These are phyloP conservation scores for Polyporus tsugae DNA, from an alignment of 1,284 basidiomycete genomes.

Conservation along the genomic window DNA sequence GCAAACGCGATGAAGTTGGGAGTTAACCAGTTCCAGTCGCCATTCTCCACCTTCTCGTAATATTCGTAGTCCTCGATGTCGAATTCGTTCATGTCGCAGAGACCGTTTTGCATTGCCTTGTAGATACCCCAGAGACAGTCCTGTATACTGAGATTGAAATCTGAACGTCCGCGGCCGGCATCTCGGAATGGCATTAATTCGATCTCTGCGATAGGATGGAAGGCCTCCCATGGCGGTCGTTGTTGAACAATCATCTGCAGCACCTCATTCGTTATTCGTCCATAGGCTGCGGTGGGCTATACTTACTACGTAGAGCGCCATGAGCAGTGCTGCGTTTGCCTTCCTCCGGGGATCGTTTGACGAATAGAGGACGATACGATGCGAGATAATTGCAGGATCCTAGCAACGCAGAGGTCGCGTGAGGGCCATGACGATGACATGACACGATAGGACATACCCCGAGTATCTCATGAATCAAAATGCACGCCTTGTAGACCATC, in stretches of 20 bases:
- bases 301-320: constrained; percentile 90
- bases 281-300: constrained; percentile 8
- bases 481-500: constrained; percentile 94
- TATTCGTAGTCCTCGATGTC: constrained; percentile 90
- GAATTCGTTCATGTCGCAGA: constrained; percentile 94
- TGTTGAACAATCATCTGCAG: constrained; percentile 91
- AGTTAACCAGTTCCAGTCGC: constrained; percentile 98
- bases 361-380: constrained; percentile 90
- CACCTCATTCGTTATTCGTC: constrained; percentile 8
- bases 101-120: constrained; percentile 90
- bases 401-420: constrained; percentile 40
- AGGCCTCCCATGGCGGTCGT: constrained; percentile 94
- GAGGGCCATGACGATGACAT: constrained; percentile 33
- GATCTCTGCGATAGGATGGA: constrained; percentile 89
- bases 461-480: constrained; percentile 89
- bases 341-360: constrained; percentile 87
- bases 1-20: constrained; percentile 96
- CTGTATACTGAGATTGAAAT: constrained; percentile 93
- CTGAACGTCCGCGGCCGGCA: constrained; percentile 91
- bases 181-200: constrained; percentile 97
- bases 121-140: constrained; percentile 96
- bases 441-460: constrained; percentile 60
- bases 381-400: constrained; percentile 73
- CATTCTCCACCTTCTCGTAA: constrained; percentile 96
- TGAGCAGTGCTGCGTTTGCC: constrained; percentile 92